Evolutionary conservation across 192 early-diverging fungal genomes (phyloP).

Genomic region (Linnemannia zychae): DNA sequence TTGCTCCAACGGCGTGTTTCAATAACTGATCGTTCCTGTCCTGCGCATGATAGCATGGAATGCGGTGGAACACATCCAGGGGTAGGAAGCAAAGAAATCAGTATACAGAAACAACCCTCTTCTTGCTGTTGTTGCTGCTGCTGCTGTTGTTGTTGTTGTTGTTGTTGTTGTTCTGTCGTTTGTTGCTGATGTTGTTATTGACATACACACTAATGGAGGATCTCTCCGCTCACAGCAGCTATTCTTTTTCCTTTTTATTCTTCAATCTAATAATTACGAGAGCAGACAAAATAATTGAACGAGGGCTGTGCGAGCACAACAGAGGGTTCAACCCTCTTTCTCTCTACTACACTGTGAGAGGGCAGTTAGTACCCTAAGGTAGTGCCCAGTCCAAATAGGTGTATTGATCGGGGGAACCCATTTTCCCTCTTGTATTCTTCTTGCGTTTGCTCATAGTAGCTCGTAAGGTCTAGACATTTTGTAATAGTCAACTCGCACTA

Average conservation of each 20-base stretch:
- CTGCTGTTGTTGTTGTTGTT: no score
- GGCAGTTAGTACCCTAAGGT: neutral
- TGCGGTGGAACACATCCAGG: no score
- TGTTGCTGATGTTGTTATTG: neutral
- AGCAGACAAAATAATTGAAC: neutral
- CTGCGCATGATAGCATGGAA: no score
- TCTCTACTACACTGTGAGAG: neutral
- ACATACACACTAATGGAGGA: neutral
- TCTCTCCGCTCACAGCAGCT: neutral
- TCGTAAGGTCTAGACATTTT: neutral
- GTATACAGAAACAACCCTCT: no score
- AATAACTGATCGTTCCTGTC: no score
- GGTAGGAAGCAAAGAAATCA: no score
- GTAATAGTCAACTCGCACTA: neutral
- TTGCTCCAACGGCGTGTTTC: no score
- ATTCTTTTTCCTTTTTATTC: neutral
- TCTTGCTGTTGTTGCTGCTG: no score
- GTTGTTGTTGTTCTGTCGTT: no score
- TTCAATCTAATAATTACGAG: neutral
- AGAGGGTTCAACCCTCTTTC: slow-evolving; percentile 1
- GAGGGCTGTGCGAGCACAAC: neutral
- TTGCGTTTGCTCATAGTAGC: neutral
- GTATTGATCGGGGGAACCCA: neutral
- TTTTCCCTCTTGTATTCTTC: neutral
- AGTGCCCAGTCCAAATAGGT: no score